Conservation (phyloP, 2,329 filamentous ascomycete species). For the Diplodia intermedia region DNA sequence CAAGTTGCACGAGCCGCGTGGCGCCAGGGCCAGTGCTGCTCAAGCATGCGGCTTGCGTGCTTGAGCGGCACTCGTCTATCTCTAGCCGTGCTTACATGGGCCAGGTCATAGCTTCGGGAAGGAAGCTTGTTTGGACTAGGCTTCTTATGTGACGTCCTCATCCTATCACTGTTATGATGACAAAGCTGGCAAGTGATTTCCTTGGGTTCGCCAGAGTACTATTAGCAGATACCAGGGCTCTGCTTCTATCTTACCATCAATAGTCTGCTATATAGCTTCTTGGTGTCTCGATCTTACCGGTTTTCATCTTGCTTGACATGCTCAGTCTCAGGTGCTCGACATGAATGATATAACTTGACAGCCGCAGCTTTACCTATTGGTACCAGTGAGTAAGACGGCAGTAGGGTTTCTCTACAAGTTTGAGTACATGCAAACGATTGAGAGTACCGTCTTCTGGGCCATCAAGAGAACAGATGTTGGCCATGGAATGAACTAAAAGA, state of each 20-base stretch:
- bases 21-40: not conserved
- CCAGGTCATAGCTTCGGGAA: constrained; percentile 10
- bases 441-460: not conserved
- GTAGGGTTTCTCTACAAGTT: not conserved
- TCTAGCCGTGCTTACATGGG: constrained; percentile 2
- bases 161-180: not conserved
- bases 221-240: too few species aligned
- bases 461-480: not conserved
- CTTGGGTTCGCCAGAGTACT: not conserved
- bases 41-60: constrained; percentile 14
- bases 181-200: not conserved
- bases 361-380: not conserved
- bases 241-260: too few species aligned
- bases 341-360: not conserved
- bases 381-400: not conserved
- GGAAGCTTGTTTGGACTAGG: constrained; percentile 29
- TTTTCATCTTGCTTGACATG: too few species aligned
- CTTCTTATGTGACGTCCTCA: not conserved
- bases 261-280: not conserved
- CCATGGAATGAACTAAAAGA: not conserved
- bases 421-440: not conserved
- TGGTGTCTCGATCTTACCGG: not conserved
- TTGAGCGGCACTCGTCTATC: not conserved
- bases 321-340: not conserved
- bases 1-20: not conserved